Conservation (phyloP, 257 asterid genomes). For the Misopates orontium region DNA sequence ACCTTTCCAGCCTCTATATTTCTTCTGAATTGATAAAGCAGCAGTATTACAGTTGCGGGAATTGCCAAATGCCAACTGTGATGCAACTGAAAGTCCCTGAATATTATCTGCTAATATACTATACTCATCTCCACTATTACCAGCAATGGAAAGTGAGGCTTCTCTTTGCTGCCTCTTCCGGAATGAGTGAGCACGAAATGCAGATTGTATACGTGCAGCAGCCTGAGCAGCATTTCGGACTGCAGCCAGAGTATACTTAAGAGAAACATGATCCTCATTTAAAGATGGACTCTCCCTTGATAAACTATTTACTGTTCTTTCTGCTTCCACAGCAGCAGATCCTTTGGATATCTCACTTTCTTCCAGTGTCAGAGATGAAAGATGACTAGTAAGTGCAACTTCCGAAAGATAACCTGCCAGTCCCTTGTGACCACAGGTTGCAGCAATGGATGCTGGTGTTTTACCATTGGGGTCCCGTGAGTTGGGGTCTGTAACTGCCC, state of each 20-base stretch:
- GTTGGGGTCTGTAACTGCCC: constrained; percentile 92
- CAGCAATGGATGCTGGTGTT: constrained; percentile 86
- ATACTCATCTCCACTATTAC: constrained; percentile 47
- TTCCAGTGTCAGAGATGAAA: constrained; percentile 71
- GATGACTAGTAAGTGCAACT: constrained; percentile 79
- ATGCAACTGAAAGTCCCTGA: constrained; percentile 61
- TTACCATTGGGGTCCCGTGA: constrained; percentile 71
- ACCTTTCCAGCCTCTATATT: constrained; percentile 90
- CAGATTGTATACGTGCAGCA: constrained; percentile 96
- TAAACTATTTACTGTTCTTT: constrained; percentile 56
- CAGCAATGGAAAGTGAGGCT: constrained; percentile 30
- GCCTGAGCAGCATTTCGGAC: constrained; percentile 87
- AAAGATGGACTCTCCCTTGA: constrained; percentile 37
- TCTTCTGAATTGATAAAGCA: constrained; percentile 90
- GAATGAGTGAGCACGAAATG: constrained; percentile 96
- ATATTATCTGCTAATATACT: constrained; percentile 44
- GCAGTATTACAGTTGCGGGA: constrained; percentile 68
- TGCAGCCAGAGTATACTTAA: constrained; percentile 73
- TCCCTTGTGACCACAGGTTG: constrained; percentile 71
- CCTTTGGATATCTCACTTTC: constrained; percentile 81
- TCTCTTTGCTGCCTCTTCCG: constrained; percentile 68
- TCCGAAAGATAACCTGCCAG: constrained; percentile 98
- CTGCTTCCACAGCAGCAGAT: constrained; percentile 82
- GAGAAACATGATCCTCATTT: constrained; percentile 65
- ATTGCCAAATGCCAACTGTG: constrained; percentile 59